Base-by-base conservation (phyloP, 73 alveolate genomes). In the Stentor roeselii region DNA sequence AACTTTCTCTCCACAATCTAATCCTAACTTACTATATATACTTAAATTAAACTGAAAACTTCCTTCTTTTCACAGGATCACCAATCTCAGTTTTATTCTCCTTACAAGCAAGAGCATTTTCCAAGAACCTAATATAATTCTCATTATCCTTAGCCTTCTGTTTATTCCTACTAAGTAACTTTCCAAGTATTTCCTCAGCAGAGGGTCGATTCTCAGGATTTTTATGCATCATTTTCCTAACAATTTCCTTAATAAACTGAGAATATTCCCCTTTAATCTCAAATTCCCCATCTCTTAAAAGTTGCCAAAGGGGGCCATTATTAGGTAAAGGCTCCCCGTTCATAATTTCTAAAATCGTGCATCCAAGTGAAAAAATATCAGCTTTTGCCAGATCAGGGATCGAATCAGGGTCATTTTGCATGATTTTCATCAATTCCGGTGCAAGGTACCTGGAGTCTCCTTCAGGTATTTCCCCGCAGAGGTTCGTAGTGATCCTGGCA, bases 381-480 rank as follows among this genome's bases (percentile, higher is more conserved):
- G 90, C 88, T 78, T 89, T 89, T 60, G 76, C 82, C 0, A 86
- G 78, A 60, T 86, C 92, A 14, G 95, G 95, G 36, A 83, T 59
- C 2, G 83, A 80, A 0, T 67, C 80, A n/a, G 80, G 50, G 2
- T 67, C 80, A 1, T 30, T 30, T 67, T n/a, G 50, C 37, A 34
- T 34, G 34, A 67, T 67, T 21, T 88, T 90, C 36, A 93, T 67
- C 15, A 91, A 82, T 82, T 93, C 98, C 40, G 85, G 90, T 11
- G 98, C 98, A 42, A 93, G 76, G 58, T 91, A 93, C 84, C 98
- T 80, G 59, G 92, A 74, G 84, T 93, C 98, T 34, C 98, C 98
- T 61, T 93, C 98, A 35, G 90, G 93, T 32, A 93, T 82, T 78
- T 89, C 94, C 36, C 89, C 92, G 35, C 84, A 84, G 27, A 89